Evolutionary conservation across 1,139 yeast species (phyloP).

Genomic region (Geotrichum fermentans): DNA sequence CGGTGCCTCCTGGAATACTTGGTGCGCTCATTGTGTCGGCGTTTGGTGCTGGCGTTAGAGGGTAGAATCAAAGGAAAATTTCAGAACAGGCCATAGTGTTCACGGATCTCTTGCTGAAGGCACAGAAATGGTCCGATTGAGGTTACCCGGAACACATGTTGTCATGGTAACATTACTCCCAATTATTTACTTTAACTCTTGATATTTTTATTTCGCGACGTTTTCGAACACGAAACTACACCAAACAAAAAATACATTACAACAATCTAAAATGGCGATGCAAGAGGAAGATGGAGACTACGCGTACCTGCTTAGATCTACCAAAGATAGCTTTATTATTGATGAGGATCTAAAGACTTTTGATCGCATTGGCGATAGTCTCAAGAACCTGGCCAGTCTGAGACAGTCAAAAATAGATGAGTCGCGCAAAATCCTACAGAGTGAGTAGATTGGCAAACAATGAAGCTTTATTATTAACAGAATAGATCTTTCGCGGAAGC

Average conservation of each 20-base stretch:
- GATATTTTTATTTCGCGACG: background rate
- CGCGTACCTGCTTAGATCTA: constrained; percentile 41
- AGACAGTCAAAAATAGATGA: constrained; percentile 34
- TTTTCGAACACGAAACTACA: background rate
- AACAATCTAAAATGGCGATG: background rate
- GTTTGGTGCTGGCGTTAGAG: background rate
- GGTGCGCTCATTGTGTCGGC: background rate
- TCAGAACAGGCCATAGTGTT: background rate
- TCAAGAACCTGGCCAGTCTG: constrained; percentile 35
- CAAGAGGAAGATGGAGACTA: constrained; percentile 39
- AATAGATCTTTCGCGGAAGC: constrained; percentile 30
- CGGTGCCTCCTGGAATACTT: background rate
- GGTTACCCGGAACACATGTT: constrained; percentile 8
- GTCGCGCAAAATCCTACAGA: constrained; percentile 32
- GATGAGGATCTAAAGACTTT: constrained; percentile 51
- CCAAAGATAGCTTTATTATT: constrained; percentile 48
- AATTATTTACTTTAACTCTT: background rate
- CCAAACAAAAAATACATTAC: background rate
- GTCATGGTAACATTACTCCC: constrained; percentile 1
- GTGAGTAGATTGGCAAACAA: too few species aligned
- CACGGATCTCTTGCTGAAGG: background rate
- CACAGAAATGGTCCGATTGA: background rate
- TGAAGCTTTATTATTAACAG: too few species aligned
- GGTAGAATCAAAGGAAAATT: background rate
- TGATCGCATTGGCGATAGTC: constrained; percentile 45